A percentile compares a stretch with the other conserved stretches of the same genome.
These are phyloP conservation scores for Boletus rubescentipes DNA, from an alignment of 768 basidiomycete genomes.

Conservation along the genomic window DNA sequence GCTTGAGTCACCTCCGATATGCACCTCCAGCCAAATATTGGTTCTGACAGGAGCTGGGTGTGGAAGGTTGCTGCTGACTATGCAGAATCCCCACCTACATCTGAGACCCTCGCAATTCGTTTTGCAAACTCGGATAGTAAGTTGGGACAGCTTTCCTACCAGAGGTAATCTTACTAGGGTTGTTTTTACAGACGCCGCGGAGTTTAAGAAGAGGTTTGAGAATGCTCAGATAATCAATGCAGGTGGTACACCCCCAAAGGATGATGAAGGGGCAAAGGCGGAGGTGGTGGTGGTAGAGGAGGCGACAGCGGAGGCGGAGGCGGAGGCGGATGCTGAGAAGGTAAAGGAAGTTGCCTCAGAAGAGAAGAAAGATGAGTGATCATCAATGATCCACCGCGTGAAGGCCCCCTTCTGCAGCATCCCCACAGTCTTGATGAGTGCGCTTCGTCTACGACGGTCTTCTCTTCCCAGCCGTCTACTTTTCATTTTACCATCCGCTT, in stretches of 20 bases:
- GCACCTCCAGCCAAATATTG: slow-evolving; percentile 95
- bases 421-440: slow-evolving; percentile 7
- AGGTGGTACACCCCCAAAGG: slow-evolving; percentile 27
- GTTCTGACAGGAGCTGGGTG: slow-evolving; percentile 99
- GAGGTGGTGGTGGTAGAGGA: slow-evolving; percentile 33
- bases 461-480: neutral
- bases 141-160: slow-evolving; percentile 30
- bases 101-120: slow-evolving; percentile 97
- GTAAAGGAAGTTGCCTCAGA: slow-evolving; percentile 27
- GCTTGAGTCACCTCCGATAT: slow-evolving; percentile 80
- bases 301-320: slow-evolving; percentile 23
- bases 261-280: slow-evolving; percentile 24
- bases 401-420: slow-evolving; percentile 9
- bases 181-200: slow-evolving; percentile 63
- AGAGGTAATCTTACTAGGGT: slow-evolving; percentile 5
- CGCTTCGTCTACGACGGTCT: slow-evolving; percentile 8
- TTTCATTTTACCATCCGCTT: slow-evolving; percentile 13
- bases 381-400: neutral
- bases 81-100: slow-evolving; percentile 82
- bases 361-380: slow-evolving; percentile 37
- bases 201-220: slow-evolving; percentile 91
- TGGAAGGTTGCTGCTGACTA: slow-evolving; percentile 97
- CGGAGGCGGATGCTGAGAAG: slow-evolving; percentile 35
- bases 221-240: slow-evolving; percentile 71
- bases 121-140: slow-evolving; percentile 95